Evolutionary conservation across 306 rosid species (phyloP).

Genomic region (Quercus gilva): DNA sequence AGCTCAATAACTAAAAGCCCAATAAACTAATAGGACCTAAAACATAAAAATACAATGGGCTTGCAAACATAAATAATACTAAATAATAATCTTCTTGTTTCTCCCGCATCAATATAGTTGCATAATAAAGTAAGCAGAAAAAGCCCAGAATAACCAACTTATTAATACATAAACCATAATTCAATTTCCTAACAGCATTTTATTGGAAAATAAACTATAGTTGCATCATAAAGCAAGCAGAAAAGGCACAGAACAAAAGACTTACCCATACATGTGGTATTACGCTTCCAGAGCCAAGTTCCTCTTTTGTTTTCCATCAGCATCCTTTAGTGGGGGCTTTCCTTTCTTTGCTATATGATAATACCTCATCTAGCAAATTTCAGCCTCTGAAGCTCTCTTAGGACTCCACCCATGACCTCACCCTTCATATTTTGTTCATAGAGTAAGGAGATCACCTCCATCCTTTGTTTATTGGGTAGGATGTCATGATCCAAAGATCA

Average conservation of each 20-base stretch:
- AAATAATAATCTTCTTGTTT: no score
- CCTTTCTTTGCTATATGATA: no score
- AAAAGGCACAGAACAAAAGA: not conserved
- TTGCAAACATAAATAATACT: no score
- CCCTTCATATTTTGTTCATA: not conserved
- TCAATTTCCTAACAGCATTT: not conserved
- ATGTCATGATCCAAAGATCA: not conserved
- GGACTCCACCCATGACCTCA: not conserved
- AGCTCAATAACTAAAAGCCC: no score
- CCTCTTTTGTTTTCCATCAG: no score
- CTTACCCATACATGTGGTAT: not conserved
- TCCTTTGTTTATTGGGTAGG: not conserved
- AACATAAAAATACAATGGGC: no score
- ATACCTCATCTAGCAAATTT: no score
- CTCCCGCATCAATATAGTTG: constrained; percentile 8
- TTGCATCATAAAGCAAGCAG: not conserved
- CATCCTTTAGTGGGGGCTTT: no score
- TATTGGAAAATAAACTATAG: not conserved
- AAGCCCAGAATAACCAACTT: not conserved
- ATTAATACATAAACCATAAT: not conserved
- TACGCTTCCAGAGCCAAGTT: no score
- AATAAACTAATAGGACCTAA: no score
- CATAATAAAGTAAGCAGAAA: not conserved
- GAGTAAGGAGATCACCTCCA: not conserved
- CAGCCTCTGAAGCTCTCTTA: not conserved